These are phyloP conservation scores for Fomes fomentarius DNA, from an alignment of 1,284 basidiomycete species.

Conservation along the genomic window DNA sequence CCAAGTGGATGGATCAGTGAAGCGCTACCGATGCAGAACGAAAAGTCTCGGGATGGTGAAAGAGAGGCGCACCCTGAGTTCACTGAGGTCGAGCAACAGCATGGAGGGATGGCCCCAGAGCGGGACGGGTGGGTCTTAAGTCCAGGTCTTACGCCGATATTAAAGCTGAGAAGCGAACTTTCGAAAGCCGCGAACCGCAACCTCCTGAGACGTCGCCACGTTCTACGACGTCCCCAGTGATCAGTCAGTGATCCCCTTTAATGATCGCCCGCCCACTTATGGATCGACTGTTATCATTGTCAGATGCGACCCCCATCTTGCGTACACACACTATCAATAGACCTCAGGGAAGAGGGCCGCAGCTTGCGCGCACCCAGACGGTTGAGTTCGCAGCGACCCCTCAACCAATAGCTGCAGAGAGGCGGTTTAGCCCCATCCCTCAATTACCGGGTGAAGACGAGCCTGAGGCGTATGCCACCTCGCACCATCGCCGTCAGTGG, in stretches of 20 bases:
- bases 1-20: slow-evolving; percentile 77
- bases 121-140: slow-evolving; percentile 17
- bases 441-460: slow-evolving; percentile 12
- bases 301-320: slow-evolving; percentile 19
- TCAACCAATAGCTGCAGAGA: slow-evolving; percentile 20
- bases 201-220: slow-evolving; percentile 15
- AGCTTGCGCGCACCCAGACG: slow-evolving; percentile 49
- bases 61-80: slow-evolving; percentile 12
- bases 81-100: slow-evolving; percentile 9
- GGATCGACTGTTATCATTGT: not conserved
- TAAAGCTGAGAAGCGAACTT: slow-evolving; percentile 22
- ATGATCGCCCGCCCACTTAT: slow-evolving; percentile 5
- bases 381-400: slow-evolving; percentile 55
- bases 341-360: slow-evolving; percentile 16
- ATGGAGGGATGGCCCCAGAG: slow-evolving; percentile 3
- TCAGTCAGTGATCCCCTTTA: slow-evolving; percentile 12
- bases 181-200: slow-evolving; percentile 13
- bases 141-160: slow-evolving; percentile 15
- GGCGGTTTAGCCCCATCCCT: slow-evolving; percentile 17
- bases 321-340: slow-evolving; percentile 22
- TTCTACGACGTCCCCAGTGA: slow-evolving; percentile 8
- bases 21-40: slow-evolving; percentile 22
- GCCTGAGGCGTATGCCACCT: not conserved
- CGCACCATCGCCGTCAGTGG: slow-evolving; percentile 14
- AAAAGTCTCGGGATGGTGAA: not conserved